Base-by-base conservation (phyloP, 331 rosid genomes). In the Spiraea crenata region DNA sequence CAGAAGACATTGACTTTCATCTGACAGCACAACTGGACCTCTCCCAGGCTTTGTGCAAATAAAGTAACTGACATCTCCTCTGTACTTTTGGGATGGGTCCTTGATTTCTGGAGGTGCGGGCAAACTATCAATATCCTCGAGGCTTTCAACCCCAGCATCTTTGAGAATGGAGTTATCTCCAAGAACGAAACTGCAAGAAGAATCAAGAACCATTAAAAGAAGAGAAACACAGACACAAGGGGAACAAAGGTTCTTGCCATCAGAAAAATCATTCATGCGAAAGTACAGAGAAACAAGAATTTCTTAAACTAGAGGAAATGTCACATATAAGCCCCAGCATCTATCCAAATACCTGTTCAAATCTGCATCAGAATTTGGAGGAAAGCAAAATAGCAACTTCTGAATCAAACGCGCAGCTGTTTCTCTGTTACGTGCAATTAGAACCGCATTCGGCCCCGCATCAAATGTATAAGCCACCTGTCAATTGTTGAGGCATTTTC, bases 391-490 rank as follows among this genome's bases (percentile, higher is more conserved):
- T 20, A 93, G 95, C 73, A 93, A 82, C 87, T 85, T 89, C 84
- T 85, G 95, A 83, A 93, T 77, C 87, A 93, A 87, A 74, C 76
- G 83, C 71, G 89, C 58, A 54, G 99, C 97, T 45, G 90, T 72
- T 86, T 93, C 71, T 63, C 99, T 85, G 62, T 91, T 74, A 41
- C 96, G 96, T 20, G 99, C 99, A 48, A 93, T 86, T 51, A 93
- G 69, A 75, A 93, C 99, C 0, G 99, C 97, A 74, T 93, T 93
- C 3, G 99, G 97, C 58, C 99, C 99, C 16, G 99, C 99, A 83
- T 93, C 99, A 77, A 91, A 93, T 66, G 99, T 93, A 73, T 93
- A 93, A 51, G 99, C 97, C 77, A 93, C 99, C 99, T 93, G 84
- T 45, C 68, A 44, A 55, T 74, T 49, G n/a, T 40, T 41, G 65